Percentiles rank a stretch among this genome's conserved stretches.
Conservation (phyloP, 306 rosid genomes). For the Dryas alaskensis region DNA sequence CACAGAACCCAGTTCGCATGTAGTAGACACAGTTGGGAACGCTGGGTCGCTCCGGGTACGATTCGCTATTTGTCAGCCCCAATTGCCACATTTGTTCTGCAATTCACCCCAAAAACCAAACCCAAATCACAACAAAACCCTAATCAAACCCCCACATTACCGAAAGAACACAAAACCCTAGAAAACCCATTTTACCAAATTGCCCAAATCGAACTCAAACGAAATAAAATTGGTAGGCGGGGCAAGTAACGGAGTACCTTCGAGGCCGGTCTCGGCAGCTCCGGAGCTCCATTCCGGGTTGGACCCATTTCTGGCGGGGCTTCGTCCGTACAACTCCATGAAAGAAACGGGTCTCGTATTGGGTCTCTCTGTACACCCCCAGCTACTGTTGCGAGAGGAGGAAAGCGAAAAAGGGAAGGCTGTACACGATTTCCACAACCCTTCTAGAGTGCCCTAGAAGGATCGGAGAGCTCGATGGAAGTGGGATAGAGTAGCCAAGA, state of each 20-base stretch:
- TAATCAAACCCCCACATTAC: slow-evolving; percentile 31
- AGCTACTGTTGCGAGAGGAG: slow-evolving; percentile 3
- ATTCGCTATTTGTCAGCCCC: slow-evolving; percentile 50
- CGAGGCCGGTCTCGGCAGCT: slow-evolving; percentile 49
- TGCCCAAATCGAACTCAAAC: not conserved
- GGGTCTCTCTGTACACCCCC: slow-evolving; percentile 26
- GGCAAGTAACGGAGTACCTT: slow-evolving; percentile 36
- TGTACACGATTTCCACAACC: slow-evolving; percentile 17
- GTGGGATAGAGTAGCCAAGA: not conserved
- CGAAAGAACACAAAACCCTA: slow-evolving; percentile 41
- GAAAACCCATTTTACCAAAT: slow-evolving; percentile 9
- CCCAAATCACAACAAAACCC: slow-evolving; percentile 41
- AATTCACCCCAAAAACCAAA: slow-evolving; percentile 28
- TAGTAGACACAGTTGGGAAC: slow-evolving; percentile 79
- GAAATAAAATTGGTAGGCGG: not conserved
- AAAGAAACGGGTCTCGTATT: slow-evolving; percentile 5
- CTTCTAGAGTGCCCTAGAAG: slow-evolving; percentile 38
- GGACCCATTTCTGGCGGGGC: slow-evolving; percentile 55
- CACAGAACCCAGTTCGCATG: slow-evolving; percentile 85
- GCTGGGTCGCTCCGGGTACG: slow-evolving; percentile 77
- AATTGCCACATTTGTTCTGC: slow-evolving; percentile 85
- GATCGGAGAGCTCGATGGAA: slow-evolving; percentile 39
- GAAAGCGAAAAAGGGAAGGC: not conserved
- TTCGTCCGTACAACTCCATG: slow-evolving; percentile 72
- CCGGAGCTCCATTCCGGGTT: slow-evolving; percentile 68